These are phyloP conservation scores for Ceratocystis variospora DNA, from an alignment of 2,329 filamentous ascomycete genomes.

Conservation along the genomic window DNA sequence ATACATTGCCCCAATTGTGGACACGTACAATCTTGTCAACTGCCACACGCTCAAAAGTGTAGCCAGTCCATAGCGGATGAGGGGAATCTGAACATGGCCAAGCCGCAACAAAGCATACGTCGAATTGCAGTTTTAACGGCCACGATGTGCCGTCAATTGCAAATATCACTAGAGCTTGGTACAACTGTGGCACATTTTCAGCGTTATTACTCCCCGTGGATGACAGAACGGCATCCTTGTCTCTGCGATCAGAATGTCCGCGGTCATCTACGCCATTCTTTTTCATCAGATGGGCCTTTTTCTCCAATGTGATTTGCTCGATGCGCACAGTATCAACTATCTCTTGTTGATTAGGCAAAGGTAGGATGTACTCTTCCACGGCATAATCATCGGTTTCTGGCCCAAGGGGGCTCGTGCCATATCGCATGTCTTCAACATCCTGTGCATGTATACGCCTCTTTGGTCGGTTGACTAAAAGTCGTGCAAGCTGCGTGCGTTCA, in stretches of 20 bases:
- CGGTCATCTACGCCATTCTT: slow-evolving; percentile 1
- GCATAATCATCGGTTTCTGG: slow-evolving; percentile 49
- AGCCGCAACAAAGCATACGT: slow-evolving; percentile 52
- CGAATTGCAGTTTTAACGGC: slow-evolving; percentile 48
- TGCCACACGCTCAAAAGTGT: slow-evolving; percentile 43
- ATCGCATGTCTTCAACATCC: slow-evolving; percentile 52
- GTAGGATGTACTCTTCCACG: slow-evolving; percentile 49
- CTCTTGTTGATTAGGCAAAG: slow-evolving; percentile 43
- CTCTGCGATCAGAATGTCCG: neutral
- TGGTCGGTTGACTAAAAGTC: slow-evolving; percentile 47
- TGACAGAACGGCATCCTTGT: slow-evolving; percentile 20
- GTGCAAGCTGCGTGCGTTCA: slow-evolving; percentile 53
- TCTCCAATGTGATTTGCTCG: slow-evolving; percentile 49
- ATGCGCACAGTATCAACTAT: slow-evolving; percentile 53
- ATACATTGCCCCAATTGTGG: slow-evolving; percentile 47
- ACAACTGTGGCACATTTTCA: slow-evolving; percentile 31
- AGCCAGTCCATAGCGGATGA: slow-evolving; percentile 61
- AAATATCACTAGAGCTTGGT: slow-evolving; percentile 49
- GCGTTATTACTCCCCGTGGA: neutral
- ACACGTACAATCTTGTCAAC: slow-evolving; percentile 54
- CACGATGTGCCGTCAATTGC: slow-evolving; percentile 50
- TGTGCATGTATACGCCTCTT: slow-evolving; percentile 42
- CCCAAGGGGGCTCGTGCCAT: slow-evolving; percentile 55
- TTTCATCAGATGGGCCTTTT: neutral
- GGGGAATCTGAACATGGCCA: slow-evolving; percentile 51